Conservation (phyloP, 495 filamentous ascomycete species). For the Glarea lozoyensis region DNA sequence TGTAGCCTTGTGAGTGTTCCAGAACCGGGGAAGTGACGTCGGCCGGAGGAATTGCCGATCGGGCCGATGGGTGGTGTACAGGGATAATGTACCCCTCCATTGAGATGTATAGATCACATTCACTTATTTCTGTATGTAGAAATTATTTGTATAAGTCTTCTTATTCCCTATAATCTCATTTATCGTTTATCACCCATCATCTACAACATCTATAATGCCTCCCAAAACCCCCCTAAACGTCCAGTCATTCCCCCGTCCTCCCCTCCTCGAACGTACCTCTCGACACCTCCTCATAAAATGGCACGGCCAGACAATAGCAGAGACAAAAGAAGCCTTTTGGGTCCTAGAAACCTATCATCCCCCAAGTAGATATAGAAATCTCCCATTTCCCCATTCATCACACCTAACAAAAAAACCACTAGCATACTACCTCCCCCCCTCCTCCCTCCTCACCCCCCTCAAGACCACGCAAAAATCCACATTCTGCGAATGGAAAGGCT, state of each 20-base stretch:
- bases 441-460: not conserved
- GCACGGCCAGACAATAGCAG: constrained; percentile 40
- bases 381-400: not conserved
- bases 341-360: constrained; percentile 52
- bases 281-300: constrained; percentile 45
- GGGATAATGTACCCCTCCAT: not conserved
- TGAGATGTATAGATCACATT: not conserved
- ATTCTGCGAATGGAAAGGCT: not conserved
- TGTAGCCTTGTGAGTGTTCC: constrained; percentile 7
- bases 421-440: not conserved
- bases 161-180: constrained; percentile 1
- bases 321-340: constrained; percentile 47
- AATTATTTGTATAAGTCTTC: constrained; percentile 2
- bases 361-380: constrained; percentile 39
- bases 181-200: not conserved
- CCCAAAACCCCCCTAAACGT: constrained; percentile 42
- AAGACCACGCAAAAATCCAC: not conserved
- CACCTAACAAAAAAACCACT: not conserved
- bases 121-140: not conserved
- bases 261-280: constrained; percentile 38
- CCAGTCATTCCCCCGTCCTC: constrained; percentile 49
- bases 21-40: constrained; percentile 22
- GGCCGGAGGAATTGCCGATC: constrained; percentile 1
- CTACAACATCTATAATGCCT: constrained; percentile 23
- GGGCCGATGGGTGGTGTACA: not conserved